These are phyloP conservation scores for Taiozyma onychis DNA, from an alignment of 1,139 yeast genomes.

Conservation along the genomic window DNA sequence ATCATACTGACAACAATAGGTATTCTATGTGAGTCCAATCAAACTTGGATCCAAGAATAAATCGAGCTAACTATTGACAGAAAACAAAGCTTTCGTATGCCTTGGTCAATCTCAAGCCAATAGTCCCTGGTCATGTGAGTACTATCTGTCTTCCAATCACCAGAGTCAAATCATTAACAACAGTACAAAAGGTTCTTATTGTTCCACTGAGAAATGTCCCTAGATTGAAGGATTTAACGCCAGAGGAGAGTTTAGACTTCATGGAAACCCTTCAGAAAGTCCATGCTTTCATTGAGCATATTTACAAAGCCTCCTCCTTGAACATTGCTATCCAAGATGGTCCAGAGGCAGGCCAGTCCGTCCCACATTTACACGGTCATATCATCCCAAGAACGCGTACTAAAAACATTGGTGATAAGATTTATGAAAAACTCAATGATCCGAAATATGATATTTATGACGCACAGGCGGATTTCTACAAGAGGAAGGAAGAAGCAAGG, in stretches of 20 bases:
- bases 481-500: conserved; percentile 23
- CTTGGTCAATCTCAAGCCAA: conserved; percentile 81
- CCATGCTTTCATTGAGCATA: conserved; percentile 54
- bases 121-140: conserved; percentile 76
- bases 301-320: conserved; percentile 72
- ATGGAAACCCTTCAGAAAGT: conserved; percentile 72
- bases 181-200: conserved; percentile 44
- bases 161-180: not conserved
- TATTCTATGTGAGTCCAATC: conserved; percentile 21
- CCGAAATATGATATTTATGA: conserved; percentile 37
- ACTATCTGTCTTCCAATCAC: not conserved
- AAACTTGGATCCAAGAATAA: not conserved
- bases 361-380: conserved; percentile 92
- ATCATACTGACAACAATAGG: conserved; percentile 10
- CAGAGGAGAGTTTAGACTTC: conserved; percentile 72
- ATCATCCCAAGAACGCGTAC: conserved; percentile 70
- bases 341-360: conserved; percentile 89
- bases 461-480: conserved; percentile 30
- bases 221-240: conserved; percentile 60
- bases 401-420: conserved; percentile 66
- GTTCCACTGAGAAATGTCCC: conserved; percentile 69
- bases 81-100: conserved; percentile 63
- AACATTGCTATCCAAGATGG: conserved; percentile 96
- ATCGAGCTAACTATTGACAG: conserved; percentile 4
- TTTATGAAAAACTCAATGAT: conserved; percentile 57